A percentile compares a stretch with the other conserved stretches of the same genome.
These are phyloP conservation scores for Cutaneotrichosporon cavernicola DNA, from an alignment of 1,284 basidiomycete species.

Conservation along the genomic window DNA sequence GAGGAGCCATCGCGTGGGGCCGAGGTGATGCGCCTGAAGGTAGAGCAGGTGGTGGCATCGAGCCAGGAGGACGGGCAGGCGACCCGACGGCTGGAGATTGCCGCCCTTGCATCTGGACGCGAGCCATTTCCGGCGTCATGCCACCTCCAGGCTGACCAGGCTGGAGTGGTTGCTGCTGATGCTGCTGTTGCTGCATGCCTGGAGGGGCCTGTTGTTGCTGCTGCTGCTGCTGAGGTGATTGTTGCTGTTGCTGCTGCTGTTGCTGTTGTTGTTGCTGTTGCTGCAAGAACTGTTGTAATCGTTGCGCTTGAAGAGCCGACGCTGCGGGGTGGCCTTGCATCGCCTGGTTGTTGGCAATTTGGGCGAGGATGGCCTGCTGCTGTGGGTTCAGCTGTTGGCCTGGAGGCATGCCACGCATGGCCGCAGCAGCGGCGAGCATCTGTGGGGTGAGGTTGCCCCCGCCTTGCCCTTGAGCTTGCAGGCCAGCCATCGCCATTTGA, in stretches of 20 bases:
- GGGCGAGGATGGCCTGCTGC: conserved; percentile 15
- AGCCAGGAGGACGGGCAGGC: conserved; percentile 22
- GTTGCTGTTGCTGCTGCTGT: conserved; percentile 21
- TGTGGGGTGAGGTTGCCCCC: conserved; percentile 20
- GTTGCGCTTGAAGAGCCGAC: conserved; percentile 21
- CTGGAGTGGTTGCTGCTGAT: conserved; percentile 31
- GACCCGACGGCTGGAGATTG: conserved; percentile 28
- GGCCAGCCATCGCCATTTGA: conserved; percentile 35
- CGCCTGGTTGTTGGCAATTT: conserved; percentile 9
- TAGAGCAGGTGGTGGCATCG: conserved; percentile 27
- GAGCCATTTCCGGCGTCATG: conserved; percentile 27
- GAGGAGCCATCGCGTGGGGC: conserved; percentile 20
- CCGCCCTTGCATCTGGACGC: conserved; percentile 28
- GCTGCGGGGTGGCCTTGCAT: conserved; percentile 8
- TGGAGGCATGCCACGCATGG: conserved; percentile 21
- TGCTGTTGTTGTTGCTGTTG: conserved; percentile 39
- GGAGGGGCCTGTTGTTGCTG: conserved; percentile 16
- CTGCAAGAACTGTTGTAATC: conserved; percentile 25
- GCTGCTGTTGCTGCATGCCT: conserved; percentile 20
- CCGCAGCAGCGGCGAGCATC: conserved; percentile 24
- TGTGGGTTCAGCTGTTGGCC: conserved; percentile 22
- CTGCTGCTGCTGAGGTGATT: conserved; percentile 25
- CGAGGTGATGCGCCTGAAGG: conserved; percentile 26
- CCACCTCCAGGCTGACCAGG: conserved; percentile 21
- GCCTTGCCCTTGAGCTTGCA: conserved; percentile 18